Conservation (phyloP, 495 filamentous ascomycete genomes). For the Cladorrhinum samala region DNA sequence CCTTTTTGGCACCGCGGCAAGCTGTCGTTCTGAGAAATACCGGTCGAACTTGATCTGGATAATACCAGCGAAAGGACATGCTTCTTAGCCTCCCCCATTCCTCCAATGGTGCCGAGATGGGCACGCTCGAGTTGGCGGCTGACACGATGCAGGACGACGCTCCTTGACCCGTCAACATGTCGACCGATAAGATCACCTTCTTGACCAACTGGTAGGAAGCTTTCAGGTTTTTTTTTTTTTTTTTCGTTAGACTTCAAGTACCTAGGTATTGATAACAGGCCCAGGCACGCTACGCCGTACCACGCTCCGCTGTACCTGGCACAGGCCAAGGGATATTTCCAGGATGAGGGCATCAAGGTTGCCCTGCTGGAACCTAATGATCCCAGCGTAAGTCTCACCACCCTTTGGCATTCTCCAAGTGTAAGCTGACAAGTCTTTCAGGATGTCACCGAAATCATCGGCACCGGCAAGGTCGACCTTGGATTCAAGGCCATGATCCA, state of each 20-base stretch:
- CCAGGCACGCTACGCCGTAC: conserved; percentile 67
- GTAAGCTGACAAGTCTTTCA: conserved; percentile 7
- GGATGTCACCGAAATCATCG: conserved; percentile 68
- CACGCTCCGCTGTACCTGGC: conserved; percentile 66
- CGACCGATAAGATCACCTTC: too few relatives aligned
- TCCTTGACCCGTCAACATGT: too few relatives aligned
- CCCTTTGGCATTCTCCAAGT: background rate
- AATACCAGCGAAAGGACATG: too few relatives aligned
- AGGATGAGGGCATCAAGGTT: conserved; percentile 63
- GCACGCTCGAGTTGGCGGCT: too few relatives aligned
- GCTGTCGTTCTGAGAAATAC: too few relatives aligned
- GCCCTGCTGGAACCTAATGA: conserved; percentile 67
- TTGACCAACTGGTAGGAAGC: background rate
- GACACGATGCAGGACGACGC: too few relatives aligned
- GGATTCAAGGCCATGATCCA: conserved; percentile 76
- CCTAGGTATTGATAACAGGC: background rate
- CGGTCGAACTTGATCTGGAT: too few relatives aligned
- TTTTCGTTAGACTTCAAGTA: background rate
- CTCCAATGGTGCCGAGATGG: too few relatives aligned
- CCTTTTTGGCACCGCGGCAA: too few relatives aligned
- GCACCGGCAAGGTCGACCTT: conserved; percentile 63
- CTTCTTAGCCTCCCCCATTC: too few relatives aligned
- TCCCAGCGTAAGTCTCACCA: conserved; percentile 41
- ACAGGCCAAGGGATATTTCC: conserved; percentile 64
- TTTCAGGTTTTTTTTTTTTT: background rate